Evolutionary conservation across 2,329 filamentous ascomycete species (phyloP).

Genomic region (Monosporascus sp.): DNA sequence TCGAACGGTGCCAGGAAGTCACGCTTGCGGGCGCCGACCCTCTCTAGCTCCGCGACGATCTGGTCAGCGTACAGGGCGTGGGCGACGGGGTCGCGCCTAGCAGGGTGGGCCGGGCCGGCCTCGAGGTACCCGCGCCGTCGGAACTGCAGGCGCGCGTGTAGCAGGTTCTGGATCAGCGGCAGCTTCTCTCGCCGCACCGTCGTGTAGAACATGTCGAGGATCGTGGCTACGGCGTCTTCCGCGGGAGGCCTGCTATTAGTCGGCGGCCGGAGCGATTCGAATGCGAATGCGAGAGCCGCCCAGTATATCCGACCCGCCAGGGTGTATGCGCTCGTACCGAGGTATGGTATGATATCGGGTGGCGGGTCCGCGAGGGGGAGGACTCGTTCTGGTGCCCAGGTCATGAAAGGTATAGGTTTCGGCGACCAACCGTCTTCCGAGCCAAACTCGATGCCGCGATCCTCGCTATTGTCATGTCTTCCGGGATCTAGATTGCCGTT

Average conservation of each 20-base stretch:
- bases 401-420: no score
- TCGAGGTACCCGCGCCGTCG: constrained; percentile 7
- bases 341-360: constrained; percentile 11
- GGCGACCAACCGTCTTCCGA: not conserved
- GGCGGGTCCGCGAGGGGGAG: constrained; percentile 9
- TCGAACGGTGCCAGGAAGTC: constrained; percentile 8
- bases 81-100: not conserved
- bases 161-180: constrained; percentile 7
- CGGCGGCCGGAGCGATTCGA: constrained; percentile 9
- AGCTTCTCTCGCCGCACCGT: constrained; percentile 5
- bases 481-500: no score
- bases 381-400: constrained; percentile 6
- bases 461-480: constrained; percentile 2
- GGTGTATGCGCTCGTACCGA: constrained; percentile 9
- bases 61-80: constrained; percentile 1
- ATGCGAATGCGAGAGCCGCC: constrained; percentile 10
- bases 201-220: constrained; percentile 2
- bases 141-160: constrained; percentile 10
- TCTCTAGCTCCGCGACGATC: not conserved
- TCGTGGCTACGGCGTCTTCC: constrained; percentile 5
- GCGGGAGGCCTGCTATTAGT: constrained; percentile 5
- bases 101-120: not conserved
- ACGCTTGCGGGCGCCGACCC: constrained; percentile 4
- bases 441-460: not conserved
- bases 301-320: constrained; percentile 13